Percentiles rank a stretch among this genome's conserved stretches.
Evolutionary conservation across 148 eudicot genomes (phyloP).

Genomic region (Rhododendron simsii): DNA sequence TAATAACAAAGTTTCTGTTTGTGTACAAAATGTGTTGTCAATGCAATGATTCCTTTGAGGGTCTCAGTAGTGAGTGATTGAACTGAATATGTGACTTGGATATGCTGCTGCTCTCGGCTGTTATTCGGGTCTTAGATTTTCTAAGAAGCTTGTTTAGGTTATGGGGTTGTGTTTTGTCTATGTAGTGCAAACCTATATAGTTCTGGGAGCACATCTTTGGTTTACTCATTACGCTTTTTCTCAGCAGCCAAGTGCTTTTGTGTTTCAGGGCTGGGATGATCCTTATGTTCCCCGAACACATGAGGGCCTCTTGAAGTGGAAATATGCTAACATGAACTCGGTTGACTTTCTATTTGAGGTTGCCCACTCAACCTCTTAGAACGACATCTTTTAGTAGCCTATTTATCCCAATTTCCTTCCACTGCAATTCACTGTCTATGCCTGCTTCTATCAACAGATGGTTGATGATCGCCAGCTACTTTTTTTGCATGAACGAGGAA

Average conservation of each 20-base stretch:
- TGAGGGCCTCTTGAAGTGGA: conserved; percentile 99
- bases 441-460: conserved; percentile 42
- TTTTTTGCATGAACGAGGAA: conserved; percentile 76
- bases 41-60: neutral
- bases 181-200: neutral
- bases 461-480: conserved; percentile 59
- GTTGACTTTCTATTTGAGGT: conserved; percentile 99
- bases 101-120: neutral
- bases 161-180: neutral
- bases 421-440: neutral
- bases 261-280: conserved; percentile 96
- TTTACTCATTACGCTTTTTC: neutral
- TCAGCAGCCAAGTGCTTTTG: neutral
- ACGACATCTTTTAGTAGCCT: neutral
- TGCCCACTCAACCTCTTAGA: neutral
- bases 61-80: neutral
- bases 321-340: conserved; percentile 90
- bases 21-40: neutral
- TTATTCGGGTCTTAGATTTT: neutral
- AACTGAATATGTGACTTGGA: neutral
- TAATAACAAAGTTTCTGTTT: neutral
- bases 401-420: neutral
- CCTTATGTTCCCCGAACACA: conserved; percentile 93
- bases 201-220: neutral
- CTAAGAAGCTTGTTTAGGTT: conserved; percentile 1